These are phyloP conservation scores for Fomitopsis palustris DNA, from an alignment of 1,284 basidiomycete species.

Conservation along the genomic window DNA sequence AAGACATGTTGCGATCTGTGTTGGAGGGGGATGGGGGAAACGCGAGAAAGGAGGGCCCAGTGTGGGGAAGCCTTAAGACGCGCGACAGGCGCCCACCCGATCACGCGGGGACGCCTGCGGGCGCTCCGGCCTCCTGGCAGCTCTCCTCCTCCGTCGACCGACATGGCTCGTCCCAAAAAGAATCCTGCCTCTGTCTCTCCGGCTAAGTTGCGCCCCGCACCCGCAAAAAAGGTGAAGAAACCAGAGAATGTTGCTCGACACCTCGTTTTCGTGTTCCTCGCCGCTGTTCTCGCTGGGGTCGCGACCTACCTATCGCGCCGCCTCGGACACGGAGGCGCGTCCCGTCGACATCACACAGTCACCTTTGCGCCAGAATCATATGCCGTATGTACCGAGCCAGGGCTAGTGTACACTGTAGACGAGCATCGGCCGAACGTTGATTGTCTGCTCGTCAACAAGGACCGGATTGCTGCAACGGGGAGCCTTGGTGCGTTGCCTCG, in stretches of 20 bases:
- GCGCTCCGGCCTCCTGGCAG: background rate
- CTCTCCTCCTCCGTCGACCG: background rate
- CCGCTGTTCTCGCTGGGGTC: slow-evolving; percentile 18
- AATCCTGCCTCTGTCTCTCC: background rate
- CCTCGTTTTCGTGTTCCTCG: slow-evolving; percentile 2
- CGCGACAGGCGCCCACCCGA: background rate
- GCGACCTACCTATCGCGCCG: slow-evolving; percentile 14
- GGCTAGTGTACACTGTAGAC: slow-evolving; percentile 28
- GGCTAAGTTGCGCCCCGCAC: background rate
- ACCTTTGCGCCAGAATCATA: slow-evolving; percentile 25
- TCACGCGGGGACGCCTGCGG: background rate
- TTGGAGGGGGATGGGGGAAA: background rate
- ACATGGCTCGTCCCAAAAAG: background rate
- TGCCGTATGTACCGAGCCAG: slow-evolving; percentile 21
- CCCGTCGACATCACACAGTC: background rate
- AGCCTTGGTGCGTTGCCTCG: slow-evolving; percentile 34
- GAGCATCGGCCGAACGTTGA: slow-evolving; percentile 36
- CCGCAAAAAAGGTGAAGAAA: background rate
- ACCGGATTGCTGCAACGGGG: slow-evolving; percentile 55
- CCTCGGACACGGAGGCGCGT: background rate
- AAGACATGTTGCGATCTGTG: slow-evolving; percentile 40
- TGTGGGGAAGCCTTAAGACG: background rate
- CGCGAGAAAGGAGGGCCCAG: background rate
- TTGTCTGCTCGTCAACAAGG: slow-evolving; percentile 65
- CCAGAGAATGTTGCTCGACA: background rate